phyloP scores from a whole-genome alignment of 345 rosid genomes.

The Barbarea vulgaris region DNA sequence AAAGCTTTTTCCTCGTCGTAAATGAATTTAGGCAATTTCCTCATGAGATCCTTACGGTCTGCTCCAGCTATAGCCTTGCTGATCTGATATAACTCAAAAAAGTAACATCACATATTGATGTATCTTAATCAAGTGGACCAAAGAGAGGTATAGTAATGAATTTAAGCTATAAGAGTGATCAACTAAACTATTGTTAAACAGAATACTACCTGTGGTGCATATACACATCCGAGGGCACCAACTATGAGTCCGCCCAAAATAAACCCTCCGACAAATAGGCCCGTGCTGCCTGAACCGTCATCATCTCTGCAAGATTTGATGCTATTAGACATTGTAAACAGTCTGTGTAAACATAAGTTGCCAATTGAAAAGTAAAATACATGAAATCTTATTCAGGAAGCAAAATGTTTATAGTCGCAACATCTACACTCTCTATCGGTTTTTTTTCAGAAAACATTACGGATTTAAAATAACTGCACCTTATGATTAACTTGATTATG shows the following conservation, averaged over 20 bases:
- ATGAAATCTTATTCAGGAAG: neutral
- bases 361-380: neutral
- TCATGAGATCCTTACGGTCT: conserved; percentile 85
- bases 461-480: neutral
- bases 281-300: conserved; percentile 56
- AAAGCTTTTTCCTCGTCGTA: conserved; percentile 93
- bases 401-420: neutral
- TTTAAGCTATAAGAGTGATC: neutral
- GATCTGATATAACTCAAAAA: conserved; percentile 48
- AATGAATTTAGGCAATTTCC: conserved; percentile 93
- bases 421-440: neutral
- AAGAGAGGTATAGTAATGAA: neutral
- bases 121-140: neutral
- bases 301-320: conserved; percentile 56
- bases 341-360: neutral
- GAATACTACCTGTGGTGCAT: conserved; percentile 80
- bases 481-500: neutral
- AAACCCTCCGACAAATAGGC: conserved; percentile 85
- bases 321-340: conserved; percentile 15
- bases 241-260: conserved; percentile 85
- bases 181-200: conserved; percentile 27
- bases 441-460: neutral
- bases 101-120: neutral
- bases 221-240: conserved; percentile 95
- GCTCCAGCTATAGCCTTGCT: conserved; percentile 82